phyloP scores from a whole-genome alignment of 148 eudicot species.

The Chenopodium quinoa region DNA sequence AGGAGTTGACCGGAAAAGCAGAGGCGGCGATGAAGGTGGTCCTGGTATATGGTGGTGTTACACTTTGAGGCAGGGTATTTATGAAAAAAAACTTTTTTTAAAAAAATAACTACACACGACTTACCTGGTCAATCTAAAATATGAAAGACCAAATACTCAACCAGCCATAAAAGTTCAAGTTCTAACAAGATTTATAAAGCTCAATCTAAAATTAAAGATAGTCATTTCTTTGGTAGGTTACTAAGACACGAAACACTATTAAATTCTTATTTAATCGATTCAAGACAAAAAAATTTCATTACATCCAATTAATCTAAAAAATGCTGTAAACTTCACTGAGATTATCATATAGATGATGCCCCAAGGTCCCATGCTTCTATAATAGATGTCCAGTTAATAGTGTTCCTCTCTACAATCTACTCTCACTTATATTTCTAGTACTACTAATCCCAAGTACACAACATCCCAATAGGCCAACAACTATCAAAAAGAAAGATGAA shows the following conservation, averaged over 20 bases:
- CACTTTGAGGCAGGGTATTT: no score
- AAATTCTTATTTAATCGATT: not conserved
- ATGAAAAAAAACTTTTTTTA: no score
- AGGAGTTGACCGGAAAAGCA: no score
- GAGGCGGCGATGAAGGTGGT: no score
- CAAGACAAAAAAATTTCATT: not conserved
- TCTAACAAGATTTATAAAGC: no score
- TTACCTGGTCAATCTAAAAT: not conserved
- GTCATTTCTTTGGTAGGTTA: not conserved
- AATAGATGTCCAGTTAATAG: not conserved
- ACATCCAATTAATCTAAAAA: not conserved
- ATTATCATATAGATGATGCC: not conserved
- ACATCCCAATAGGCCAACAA: not conserved
- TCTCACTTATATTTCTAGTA: not conserved
- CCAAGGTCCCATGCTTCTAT: not conserved
- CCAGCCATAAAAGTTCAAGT: not conserved
- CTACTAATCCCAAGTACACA: not conserved
- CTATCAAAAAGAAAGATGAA: not conserved
- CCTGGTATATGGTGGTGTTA: no score
- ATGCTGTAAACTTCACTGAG: not conserved
- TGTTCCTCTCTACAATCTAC: not conserved
- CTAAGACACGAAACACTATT: not conserved
- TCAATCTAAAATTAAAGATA: not conserved
- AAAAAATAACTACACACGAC: no score
- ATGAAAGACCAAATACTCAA: not conserved